A percentile compares a stretch with the other conserved stretches of the same genome.
Evolutionary conservation across 768 basidiomycete species (phyloP).

Genomic region (Lentinula edodes): DNA sequence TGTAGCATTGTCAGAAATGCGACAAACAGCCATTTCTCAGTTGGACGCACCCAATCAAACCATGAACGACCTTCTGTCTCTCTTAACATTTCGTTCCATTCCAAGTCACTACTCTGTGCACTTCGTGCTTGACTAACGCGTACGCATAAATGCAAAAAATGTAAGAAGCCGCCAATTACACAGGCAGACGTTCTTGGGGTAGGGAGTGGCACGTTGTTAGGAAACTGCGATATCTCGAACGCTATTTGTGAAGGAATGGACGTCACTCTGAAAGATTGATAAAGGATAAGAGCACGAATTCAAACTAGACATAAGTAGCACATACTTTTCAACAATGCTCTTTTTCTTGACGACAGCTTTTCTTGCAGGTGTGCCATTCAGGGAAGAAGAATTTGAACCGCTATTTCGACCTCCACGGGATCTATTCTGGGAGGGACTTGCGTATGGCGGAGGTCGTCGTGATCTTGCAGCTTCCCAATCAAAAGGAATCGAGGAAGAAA

Average conservation of each 20-base stretch:
- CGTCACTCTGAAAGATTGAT: constrained; percentile 37
- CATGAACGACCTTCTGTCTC: constrained; percentile 60
- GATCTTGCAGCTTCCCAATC: constrained; percentile 86
- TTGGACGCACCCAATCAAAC: constrained; percentile 71
- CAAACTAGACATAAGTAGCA: background rate
- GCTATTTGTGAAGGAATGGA: constrained; percentile 66
- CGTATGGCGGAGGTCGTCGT: constrained; percentile 66
- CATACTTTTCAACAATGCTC: constrained; percentile 55
- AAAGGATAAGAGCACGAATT: background rate
- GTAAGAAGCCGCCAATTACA: constrained; percentile 58
- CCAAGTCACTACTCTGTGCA: constrained; percentile 60
- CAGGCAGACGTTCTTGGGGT: constrained; percentile 59
- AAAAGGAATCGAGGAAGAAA: constrained; percentile 73
- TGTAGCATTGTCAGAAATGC: constrained; percentile 18
- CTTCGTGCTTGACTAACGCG: constrained; percentile 52
- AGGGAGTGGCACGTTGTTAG: constrained; percentile 75
- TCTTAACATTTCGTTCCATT: constrained; percentile 76
- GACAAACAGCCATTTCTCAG: constrained; percentile 9
- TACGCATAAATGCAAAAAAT: constrained; percentile 63
- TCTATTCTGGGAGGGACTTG: constrained; percentile 47
- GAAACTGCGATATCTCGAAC: constrained; percentile 78
- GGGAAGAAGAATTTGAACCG: constrained; percentile 28
- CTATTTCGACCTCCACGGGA: constrained; percentile 26
- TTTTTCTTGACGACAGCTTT: constrained; percentile 62
- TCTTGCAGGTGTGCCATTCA: constrained; percentile 32